Base-by-base conservation (phyloP, 148 eudicot genomes). In the Bassia scoparia region DNA sequence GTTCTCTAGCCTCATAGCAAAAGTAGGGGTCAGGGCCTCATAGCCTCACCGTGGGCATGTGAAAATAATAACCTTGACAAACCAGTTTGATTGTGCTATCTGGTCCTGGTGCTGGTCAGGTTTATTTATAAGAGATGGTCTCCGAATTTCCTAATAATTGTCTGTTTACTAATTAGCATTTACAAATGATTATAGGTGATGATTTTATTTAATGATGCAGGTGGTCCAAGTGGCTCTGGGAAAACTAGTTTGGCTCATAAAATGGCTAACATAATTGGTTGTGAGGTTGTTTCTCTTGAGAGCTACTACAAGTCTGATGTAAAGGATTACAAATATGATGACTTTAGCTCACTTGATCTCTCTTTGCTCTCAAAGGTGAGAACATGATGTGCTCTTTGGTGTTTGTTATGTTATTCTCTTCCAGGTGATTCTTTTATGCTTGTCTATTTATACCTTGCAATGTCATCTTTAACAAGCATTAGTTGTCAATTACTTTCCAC, bases 161-260 rank as follows among this genome's bases (percentile, higher is more conserved):
- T 30, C 20, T 29, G 0, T 16, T 38, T 56, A 70, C 24, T 58
- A n/a, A 21, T 16, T 55, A 2, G 26, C 56, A 52, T 8, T 26
- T 58, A 24, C 27, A 37, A 37, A 10, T 26, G 15, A 26, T 29
- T 31, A 60, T 77, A 43, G 70, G 76, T 73, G 41, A 60, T 69
- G 60, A 37, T 46, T 60, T 38, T 35, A 20, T 77, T 56, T 70
- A 60, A 77, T 68, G 49, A 44, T 83, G 66, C 80, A 95, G 99
- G 99, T 74, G 99, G 99, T 79, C 99, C 99, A 77, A 91, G 99
- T 81, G 99, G 99, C 77, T 95, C 99, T 75, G 97, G 99, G 24
- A 95, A 95, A 85, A 95, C 99, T 74, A 95, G 99, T 84, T 87
- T 95, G 90, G 99, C 99, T 80, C 99, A 87, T 79, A 95, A 95